Conservation (phyloP, 192 early-diverging fungal species). For the Rhizophlyctis rosea region DNA sequence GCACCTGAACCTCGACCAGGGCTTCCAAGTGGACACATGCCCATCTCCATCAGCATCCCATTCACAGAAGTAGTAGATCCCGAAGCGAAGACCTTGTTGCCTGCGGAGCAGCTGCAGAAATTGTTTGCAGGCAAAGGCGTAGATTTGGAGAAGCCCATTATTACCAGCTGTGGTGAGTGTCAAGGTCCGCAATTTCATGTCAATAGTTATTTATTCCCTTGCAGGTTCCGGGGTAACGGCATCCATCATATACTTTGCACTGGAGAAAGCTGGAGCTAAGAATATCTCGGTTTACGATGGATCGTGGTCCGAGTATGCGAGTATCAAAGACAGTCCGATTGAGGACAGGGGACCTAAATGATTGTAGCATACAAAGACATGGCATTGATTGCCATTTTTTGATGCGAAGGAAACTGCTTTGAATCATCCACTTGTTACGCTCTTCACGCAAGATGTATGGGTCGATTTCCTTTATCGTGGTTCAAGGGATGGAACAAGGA, state of each 20-base stretch:
- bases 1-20: conserved; percentile 77
- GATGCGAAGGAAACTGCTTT: no score
- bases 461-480: no score
- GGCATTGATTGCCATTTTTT: no score
- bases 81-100: conserved; percentile 42
- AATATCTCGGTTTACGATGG: conserved; percentile 82
- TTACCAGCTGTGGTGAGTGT: conserved; percentile 71
- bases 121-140: conserved; percentile 60
- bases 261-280: conserved; percentile 65
- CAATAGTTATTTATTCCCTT: not conserved
- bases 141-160: conserved; percentile 67
- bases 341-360: conserved; percentile 4
- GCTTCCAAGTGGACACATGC: conserved; percentile 79
- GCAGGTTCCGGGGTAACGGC: conserved; percentile 80
- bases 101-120: conserved; percentile 50
- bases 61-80: conserved; percentile 59
- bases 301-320: conserved; percentile 88
- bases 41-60: conserved; percentile 72
- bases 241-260: conserved; percentile 72
- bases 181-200: conserved; percentile 4
- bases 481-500: conserved; percentile 96
- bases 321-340: conserved; percentile 64
- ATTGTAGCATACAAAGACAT: no score
- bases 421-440: no score
- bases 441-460: no score